phyloP scores from a whole-genome alignment of 345 rosid genomes.

The Populus simonii region DNA sequence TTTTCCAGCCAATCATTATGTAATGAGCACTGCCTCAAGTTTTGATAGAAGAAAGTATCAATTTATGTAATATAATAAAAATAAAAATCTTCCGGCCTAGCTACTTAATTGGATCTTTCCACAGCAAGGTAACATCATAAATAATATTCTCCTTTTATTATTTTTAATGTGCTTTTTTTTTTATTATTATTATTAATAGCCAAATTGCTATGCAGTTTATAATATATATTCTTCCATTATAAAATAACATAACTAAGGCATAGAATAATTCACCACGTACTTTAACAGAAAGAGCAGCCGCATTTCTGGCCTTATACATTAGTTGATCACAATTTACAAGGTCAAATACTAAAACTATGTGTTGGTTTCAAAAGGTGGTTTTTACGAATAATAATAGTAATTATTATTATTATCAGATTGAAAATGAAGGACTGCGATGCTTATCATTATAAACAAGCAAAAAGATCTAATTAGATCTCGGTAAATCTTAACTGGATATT shows the following conservation, averaged over 20 bases:
- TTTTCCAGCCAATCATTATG: slow-evolving; percentile 25
- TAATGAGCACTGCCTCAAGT: slow-evolving; percentile 8
- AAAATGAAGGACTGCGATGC: slow-evolving; percentile 27
- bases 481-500: slow-evolving; percentile 17
- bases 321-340: slow-evolving; percentile 7
- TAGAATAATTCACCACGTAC: neutral
- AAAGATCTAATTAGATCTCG: slow-evolving; percentile 17
- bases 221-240: neutral
- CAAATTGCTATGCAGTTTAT: neutral
- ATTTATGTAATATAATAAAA: slow-evolving; percentile 14
- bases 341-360: slow-evolving; percentile 37
- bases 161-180: neutral
- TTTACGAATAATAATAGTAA: neutral
- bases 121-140: slow-evolving; percentile 11
- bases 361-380: slow-evolving; percentile 18
- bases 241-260: neutral
- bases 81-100: slow-evolving; percentile 15
- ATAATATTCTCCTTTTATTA: neutral
- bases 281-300: neutral
- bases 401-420: neutral
- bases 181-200: neutral
- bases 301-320: neutral
- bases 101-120: slow-evolving; percentile 15
- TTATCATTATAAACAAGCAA: slow-evolving; percentile 17
- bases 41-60: neutral